Base-by-base conservation (phyloP, 768 basidiomycete genomes). In the Mycena galericulata region DNA sequence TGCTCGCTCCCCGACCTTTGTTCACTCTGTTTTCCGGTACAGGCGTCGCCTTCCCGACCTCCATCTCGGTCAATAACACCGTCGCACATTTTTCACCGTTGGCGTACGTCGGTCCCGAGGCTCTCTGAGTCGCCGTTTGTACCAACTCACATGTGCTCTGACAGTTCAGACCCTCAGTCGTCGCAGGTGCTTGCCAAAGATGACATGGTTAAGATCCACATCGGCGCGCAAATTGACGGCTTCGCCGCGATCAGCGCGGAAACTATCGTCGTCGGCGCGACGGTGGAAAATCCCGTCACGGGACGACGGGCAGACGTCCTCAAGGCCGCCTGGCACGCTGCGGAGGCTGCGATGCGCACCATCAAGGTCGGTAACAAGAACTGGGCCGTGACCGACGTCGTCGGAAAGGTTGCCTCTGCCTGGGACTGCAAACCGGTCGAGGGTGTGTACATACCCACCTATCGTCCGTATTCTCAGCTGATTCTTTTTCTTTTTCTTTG, bases 21-120 rank as follows among this genome's bases (percentile, higher is more conserved):
- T 46, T 66, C 64, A 60, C 62, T 65, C 38, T 26, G 56, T 22
- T 62, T 20, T 29, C 24, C 36, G 46, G 14, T 36, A 9, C 45
- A 97, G 95, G 95, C 62, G 85, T 97, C 77, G 95, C 96, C 2
- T 98, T 98, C 87, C 98, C 98, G 20, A 98, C 98, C 20, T 90
- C 87, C 74, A 82, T 99, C 73, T 97, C 96, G 27, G 90, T 99
- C 72, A 98, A 99, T 89, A 97, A 98, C 82, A 87, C 90, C 74
- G 96, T 99, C 68, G 91, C 95, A 46, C 95, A 99, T 82, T 98
- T 96, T 85, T 97, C 97, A 14, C 98, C 98, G n/a, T 89, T 98
- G 62, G 90, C 90, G 86, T 96, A 84, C 75, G 95, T 88, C 65
- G 51, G 63, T 62, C 64, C 69, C 80, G 78, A 76, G 79, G n/a